Conservation (phyloP, 257 asterid genomes). For the Primulina eburnea region DNA sequence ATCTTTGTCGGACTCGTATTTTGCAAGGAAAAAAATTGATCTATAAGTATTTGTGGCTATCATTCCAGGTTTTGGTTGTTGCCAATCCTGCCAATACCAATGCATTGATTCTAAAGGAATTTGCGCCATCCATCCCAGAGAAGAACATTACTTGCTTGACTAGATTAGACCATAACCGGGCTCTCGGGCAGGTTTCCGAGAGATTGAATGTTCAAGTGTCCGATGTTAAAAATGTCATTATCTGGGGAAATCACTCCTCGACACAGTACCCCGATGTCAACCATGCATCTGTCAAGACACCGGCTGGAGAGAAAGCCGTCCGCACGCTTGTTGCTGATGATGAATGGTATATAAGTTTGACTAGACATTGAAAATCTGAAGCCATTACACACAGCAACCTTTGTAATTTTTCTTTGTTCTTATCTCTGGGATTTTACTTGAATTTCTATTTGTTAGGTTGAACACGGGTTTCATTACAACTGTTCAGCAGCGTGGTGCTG, state of each 20-base stretch:
- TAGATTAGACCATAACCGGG: slow-evolving; percentile 95
- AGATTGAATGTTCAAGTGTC: slow-evolving; percentile 75
- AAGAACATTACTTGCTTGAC: slow-evolving; percentile 84
- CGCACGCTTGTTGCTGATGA: slow-evolving; percentile 77
- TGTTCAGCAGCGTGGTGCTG: slow-evolving; percentile 98
- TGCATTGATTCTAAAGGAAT: slow-evolving; percentile 86
- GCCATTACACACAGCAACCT: neutral
- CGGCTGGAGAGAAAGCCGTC: slow-evolving; percentile 75
- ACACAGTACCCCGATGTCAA: slow-evolving; percentile 93
- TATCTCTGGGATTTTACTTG: neutral
- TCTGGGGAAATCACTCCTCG: slow-evolving; percentile 97
- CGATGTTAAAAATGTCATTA: slow-evolving; percentile 79
- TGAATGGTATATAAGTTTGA: slow-evolving; percentile 46
- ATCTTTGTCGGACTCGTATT: neutral
- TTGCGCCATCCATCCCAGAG: slow-evolving; percentile 86
- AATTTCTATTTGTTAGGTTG: slow-evolving; percentile 48
- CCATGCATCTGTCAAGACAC: slow-evolving; percentile 73
- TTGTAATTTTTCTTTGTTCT: too few species aligned
- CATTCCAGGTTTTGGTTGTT: slow-evolving; percentile 81
- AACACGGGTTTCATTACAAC: slow-evolving; percentile 68
- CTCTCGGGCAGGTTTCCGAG: slow-evolving; percentile 92
- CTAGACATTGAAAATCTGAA: neutral
- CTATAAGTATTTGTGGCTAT: neutral
- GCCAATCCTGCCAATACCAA: slow-evolving; percentile 97
- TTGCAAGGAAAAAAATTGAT: neutral